Conservation (phyloP, 106 monocot genomes). For the Allium fistulosum region DNA sequence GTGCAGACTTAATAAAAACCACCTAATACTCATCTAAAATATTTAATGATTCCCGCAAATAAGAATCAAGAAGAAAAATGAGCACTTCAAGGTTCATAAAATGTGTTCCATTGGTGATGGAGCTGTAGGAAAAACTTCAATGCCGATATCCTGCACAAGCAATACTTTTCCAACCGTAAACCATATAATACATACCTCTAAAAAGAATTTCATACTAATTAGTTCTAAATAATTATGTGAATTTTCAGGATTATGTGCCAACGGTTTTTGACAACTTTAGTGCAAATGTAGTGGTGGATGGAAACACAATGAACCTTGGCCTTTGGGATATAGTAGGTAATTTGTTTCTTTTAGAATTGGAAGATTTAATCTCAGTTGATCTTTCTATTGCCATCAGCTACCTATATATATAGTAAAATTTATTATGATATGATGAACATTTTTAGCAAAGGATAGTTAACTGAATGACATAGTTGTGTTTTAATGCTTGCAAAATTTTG, state of each 20-base stretch:
- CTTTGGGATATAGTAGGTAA: slow-evolving; percentile 84
- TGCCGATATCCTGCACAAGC: slow-evolving; percentile 92
- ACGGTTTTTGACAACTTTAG: slow-evolving; percentile 90
- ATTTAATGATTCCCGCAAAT: neutral
- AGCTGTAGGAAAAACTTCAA: slow-evolving; percentile 89
- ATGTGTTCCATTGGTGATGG: slow-evolving; percentile 84
- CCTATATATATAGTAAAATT: no score
- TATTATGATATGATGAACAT: no score
- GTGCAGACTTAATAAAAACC: neutral
- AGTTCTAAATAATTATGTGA: no score
- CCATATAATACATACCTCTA: neutral
- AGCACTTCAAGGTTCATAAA: slow-evolving; percentile 85
- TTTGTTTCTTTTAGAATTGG: no score
- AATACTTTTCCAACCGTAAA: slow-evolving; percentile 81
- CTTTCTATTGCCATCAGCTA: no score
- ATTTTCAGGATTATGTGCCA: slow-evolving; percentile 65
- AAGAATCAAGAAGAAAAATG: slow-evolving; percentile 19
- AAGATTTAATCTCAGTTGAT: no score
- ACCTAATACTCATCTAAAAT: neutral
- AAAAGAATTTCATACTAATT: neutral
- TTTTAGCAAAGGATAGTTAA: no score
- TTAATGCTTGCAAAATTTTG: neutral
- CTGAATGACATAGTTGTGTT: no score
- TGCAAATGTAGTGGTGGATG: slow-evolving; percentile 74
- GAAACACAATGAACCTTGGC: slow-evolving; percentile 77